Conservation (phyloP, 306 rosid genomes). For the Purshia tridentata region DNA sequence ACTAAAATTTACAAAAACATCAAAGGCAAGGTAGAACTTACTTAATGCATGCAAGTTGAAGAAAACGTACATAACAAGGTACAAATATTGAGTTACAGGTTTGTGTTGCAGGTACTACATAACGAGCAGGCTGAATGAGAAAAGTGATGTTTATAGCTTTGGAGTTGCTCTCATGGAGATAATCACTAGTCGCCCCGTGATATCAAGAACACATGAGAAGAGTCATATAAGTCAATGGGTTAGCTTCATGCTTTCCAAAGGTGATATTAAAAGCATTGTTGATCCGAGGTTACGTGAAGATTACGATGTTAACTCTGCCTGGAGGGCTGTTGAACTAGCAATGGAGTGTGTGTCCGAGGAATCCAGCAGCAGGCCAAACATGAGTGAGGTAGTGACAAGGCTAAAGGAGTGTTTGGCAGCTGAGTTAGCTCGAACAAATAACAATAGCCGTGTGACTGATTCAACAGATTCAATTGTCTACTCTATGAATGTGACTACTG, state of each 20-base stretch:
- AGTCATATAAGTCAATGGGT: slow-evolving; percentile 25
- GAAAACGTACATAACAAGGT: no score
- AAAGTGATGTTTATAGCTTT: slow-evolving; percentile 37
- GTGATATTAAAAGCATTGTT: no score
- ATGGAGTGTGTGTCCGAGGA: slow-evolving; percentile 17
- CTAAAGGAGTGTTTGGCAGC: slow-evolving; percentile 29
- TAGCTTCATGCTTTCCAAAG: neutral
- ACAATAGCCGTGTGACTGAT: neutral
- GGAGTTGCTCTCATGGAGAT: slow-evolving; percentile 35
- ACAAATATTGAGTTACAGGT: neutral
- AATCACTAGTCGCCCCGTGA: slow-evolving; percentile 32
- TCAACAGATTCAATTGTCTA: neutral
- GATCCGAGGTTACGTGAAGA: slow-evolving; percentile 16
- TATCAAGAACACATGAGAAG: neutral
- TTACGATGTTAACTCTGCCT: slow-evolving; percentile 15
- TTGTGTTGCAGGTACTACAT: slow-evolving; percentile 22
- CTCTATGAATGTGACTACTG: neutral
- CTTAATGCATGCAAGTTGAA: no score
- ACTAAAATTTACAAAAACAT: no score
- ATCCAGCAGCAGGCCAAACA: slow-evolving; percentile 28
- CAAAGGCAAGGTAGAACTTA: neutral
- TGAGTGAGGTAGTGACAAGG: slow-evolving; percentile 22
- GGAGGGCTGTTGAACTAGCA: slow-evolving; percentile 27
- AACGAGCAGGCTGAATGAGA: slow-evolving; percentile 27
- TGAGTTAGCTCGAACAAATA: slow-evolving; percentile 12